These are phyloP conservation scores for Trichophyton verrucosum DNA, from an alignment of 2,329 filamentous ascomycete genomes.

Conservation along the genomic window DNA sequence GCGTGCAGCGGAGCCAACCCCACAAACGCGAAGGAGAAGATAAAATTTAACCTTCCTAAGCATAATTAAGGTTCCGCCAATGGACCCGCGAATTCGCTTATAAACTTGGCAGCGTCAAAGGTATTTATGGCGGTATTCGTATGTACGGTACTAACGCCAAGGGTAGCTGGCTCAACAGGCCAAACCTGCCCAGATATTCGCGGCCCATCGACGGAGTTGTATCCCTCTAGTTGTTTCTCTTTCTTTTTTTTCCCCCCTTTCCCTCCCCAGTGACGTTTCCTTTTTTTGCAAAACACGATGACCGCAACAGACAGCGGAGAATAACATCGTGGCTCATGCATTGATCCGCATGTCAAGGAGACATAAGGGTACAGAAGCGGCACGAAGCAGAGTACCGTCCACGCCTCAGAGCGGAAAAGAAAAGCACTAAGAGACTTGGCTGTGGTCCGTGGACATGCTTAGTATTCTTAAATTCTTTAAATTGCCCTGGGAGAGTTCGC, in stretches of 20 bases:
- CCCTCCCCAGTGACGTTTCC: too few relatives aligned
- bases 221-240: not conserved
- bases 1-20: not conserved
- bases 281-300: not conserved
- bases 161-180: not conserved
- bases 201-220: too few relatives aligned
- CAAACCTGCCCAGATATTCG: not conserved
- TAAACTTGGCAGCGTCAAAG: not conserved
- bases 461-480: conserved; percentile 1
- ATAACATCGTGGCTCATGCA: not conserved
- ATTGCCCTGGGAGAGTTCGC: too few relatives aligned
- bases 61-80: conserved; percentile 4
- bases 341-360: not conserved
- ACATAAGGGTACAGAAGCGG: not conserved
- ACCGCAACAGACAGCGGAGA: not conserved
- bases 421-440: conserved; percentile 4
- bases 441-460: conserved; percentile 6
- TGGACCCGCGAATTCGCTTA: conserved; percentile 3
- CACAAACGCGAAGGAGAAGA: not conserved
- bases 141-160: not conserved
- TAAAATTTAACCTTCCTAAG: conserved; percentile 3
- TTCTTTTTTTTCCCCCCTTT: not conserved
- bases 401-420: not conserved
- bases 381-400: not conserved
- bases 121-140: not conserved